Evolutionary conservation across 805 yeast species (phyloP), one percentile per base, ranked within the genome.

Genomic region (Debaryomyces castellii): DNA sequence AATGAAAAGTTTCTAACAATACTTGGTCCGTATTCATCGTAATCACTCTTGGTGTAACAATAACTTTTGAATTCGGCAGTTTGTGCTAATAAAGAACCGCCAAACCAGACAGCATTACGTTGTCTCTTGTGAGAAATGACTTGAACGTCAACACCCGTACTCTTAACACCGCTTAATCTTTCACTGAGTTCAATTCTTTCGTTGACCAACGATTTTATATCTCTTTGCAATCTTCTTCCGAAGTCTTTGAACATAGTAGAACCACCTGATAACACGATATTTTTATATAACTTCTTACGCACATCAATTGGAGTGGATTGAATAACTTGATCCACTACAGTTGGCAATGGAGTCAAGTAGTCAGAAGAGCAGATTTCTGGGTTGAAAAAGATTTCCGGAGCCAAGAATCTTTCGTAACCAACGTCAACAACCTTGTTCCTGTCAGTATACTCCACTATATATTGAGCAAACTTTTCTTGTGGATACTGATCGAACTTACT

Each of bases 31-130:
- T 85, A 85, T 72, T 94, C 99, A 62, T 94, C 99, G 68, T 94
- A 94, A 63, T 94, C 99, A 62, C 86, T 85, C 74, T 94, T 94
- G 20, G 99, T 92, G 73, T 94, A 94, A 67, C 98, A 94, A 69
- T 91, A 91, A 66, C 95, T 83, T 69, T 87, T 89, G 73, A 94
- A 94, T 71, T 94, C 99, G 18, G 96, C 83, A 9, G 99, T 94
- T 73, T 92, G 98, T 1, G 99, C 98, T 63, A 94, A 77, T 55
- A 94, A 74, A 17, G 96, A 87, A 55, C 99, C 99, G 57, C 99
- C 99, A 64, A 92, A 94, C 99, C 99, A 94, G 48, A 94, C 99
- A 3, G 99, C 99, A 62, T 94, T 89, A 66, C 97, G 82, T 74
- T 94, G 99, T 71, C 94, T 87, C 75, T 92, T 90, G 73, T 94